Conservation (phyloP, 495 filamentous ascomycete genomes). For the Jackrogersella multiformis region DNA sequence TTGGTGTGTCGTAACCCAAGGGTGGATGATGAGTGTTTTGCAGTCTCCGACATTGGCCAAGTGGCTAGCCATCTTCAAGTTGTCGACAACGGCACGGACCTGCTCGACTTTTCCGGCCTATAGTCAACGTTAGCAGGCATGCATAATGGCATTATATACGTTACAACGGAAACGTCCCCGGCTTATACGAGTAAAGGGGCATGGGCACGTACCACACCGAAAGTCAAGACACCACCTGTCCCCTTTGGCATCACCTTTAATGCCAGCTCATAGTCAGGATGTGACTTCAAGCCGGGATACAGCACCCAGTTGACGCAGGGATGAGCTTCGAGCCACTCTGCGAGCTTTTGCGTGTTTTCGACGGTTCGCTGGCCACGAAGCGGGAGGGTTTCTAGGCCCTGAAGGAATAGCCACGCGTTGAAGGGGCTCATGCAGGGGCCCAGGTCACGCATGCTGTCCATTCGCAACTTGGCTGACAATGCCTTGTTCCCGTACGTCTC, state of each 20-base stretch:
- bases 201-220: conserved; percentile 51
- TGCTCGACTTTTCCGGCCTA: conserved; percentile 52
- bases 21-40: conserved; percentile 56
- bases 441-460: conserved; percentile 56
- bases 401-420: conserved; percentile 55
- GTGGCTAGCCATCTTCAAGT: conserved; percentile 53
- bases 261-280: conserved; percentile 52
- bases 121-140: conserved; percentile 26
- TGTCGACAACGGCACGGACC: conserved; percentile 54
- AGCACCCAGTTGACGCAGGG: conserved; percentile 53
- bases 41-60: conserved; percentile 56
- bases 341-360: conserved; percentile 51
- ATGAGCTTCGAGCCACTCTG: conserved; percentile 52
- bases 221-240: conserved; percentile 51
- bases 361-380: conserved; percentile 51
- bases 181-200: too few species aligned
- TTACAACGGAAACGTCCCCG: too few species aligned
- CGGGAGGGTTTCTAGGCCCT: conserved; percentile 51
- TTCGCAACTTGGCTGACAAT: conserved; percentile 50
- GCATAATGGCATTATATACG: conserved; percentile 68
- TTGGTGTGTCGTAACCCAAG: conserved; percentile 56
- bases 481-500: conserved; percentile 54
- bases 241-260: conserved; percentile 50
- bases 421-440: conserved; percentile 54
- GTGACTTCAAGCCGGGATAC: conserved; percentile 52